These are phyloP conservation scores for Trichoderma breve DNA, from an alignment of 2,329 filamentous ascomycete genomes.

Conservation along the genomic window DNA sequence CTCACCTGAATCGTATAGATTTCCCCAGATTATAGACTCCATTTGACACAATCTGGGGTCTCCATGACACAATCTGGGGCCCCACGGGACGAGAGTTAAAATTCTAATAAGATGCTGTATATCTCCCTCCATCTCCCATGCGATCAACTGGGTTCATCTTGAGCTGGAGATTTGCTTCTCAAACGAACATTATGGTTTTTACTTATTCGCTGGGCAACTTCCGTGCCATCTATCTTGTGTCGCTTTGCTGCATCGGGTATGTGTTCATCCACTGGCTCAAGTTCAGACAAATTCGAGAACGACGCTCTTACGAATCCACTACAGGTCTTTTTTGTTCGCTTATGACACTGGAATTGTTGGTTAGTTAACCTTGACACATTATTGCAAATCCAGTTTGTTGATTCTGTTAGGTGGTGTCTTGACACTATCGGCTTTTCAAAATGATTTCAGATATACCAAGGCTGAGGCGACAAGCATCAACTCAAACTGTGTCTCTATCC, in stretches of 20 bases:
- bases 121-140: too few relatives aligned
- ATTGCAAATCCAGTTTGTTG: background rate
- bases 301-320: too few relatives aligned
- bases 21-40: too few relatives aligned
- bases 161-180: background rate
- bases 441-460: background rate
- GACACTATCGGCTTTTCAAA: background rate
- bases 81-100: too few relatives aligned
- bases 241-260: background rate
- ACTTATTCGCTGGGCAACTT: background rate
- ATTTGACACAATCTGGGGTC: too few relatives aligned
- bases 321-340: too few relatives aligned
- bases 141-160: too few relatives aligned
- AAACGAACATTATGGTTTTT: background rate
- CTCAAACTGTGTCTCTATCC: slow-evolving; percentile 39
- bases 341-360: too few relatives aligned
- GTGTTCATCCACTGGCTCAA: background rate
- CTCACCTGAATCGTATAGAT: too few relatives aligned
- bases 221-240: slow-evolving; percentile 1
- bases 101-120: too few relatives aligned
- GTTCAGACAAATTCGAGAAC: background rate
- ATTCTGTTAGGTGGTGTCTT: background rate
- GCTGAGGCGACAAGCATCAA: background rate
- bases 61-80: too few relatives aligned
- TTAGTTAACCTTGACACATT: too few relatives aligned